Evolutionary conservation across 2,329 filamentous ascomycete genomes (phyloP).

Genomic region (Trichophyton equinum): DNA sequence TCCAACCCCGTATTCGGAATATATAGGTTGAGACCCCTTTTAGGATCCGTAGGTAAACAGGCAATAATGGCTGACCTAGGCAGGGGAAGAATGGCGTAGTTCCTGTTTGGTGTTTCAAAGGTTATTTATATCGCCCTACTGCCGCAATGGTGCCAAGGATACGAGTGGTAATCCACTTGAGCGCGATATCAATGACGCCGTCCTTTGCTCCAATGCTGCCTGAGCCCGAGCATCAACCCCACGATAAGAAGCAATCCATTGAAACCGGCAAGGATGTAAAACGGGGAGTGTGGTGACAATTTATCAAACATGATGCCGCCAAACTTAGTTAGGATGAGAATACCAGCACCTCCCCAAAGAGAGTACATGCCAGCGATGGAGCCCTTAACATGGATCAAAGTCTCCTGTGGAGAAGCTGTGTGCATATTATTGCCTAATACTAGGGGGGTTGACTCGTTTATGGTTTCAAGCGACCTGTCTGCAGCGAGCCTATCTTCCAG

Average conservation of each 20-base stretch:
- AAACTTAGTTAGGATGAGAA: constrained; percentile 79
- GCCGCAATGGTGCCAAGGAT: not conserved
- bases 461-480: not conserved
- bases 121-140: not conserved
- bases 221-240: constrained; percentile 16
- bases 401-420: constrained; percentile 11
- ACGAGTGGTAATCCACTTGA: not conserved
- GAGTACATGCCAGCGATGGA: constrained; percentile 92
- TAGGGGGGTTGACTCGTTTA: constrained; percentile 22
- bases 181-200: not conserved
- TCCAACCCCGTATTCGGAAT: not conserved
- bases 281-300: constrained; percentile 62
- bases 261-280: constrained; percentile 87
- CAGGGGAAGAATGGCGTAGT: not conserved
- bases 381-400: constrained; percentile 60
- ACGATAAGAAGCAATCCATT: constrained; percentile 55
- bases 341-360: constrained; percentile 77
- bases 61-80: not conserved
- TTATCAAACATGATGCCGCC: constrained; percentile 78
- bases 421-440: constrained; percentile 12
- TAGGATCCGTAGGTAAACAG: too few species aligned
- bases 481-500: not conserved
- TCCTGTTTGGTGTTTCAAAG: not conserved
- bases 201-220: constrained; percentile 6
- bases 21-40: not conserved